Base-by-base conservation (phyloP, 192 early-diverging fungal species). In the Podila epigama region DNA sequence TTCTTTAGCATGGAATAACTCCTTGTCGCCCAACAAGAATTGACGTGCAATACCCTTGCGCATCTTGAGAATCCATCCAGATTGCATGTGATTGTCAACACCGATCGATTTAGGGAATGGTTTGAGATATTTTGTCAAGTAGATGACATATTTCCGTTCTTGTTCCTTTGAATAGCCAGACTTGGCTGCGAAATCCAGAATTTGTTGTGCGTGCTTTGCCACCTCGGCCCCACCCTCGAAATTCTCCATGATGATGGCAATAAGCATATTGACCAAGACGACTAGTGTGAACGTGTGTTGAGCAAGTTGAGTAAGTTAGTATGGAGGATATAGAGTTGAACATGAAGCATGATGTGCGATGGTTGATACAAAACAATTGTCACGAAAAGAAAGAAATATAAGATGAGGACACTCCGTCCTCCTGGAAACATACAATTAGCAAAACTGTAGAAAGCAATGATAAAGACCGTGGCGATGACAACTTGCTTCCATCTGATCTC, bases 241-340 rank as follows among this genome's bases (percentile, higher is more conserved):
- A 55, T 89, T 89, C 62, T 89, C 88, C 82, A 86, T 85, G 22
- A 89, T 69, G 40, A 89, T 82, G n/a, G 86, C 86, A 60, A 89
- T 88, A 27, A 89, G 79, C 88, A 89, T 89, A 55, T 88, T 89
- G 18, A 89, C 66, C 40, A 89, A 53, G 4, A 89, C 81, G 63
- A 89, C 87, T 88, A 60, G n/a, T n/a, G n/a, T n/a, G n/a, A n/a
- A n/a, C n/a, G n/a, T n/a, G n/a, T n/a, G n/a, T n/a, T n/a, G n/a
- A n/a, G n/a, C n/a, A n/a, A n/a, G n/a, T n/a, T n/a, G n/a, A n/a
- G n/a, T n/a, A n/a, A n/a, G n/a, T n/a, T n/a, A n/a, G n/a, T n/a
- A n/a, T n/a, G n/a, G n/a, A n/a, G n/a, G n/a, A n/a, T n/a, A n/a
- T n/a, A n/a, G n/a, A n/a, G n/a, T n/a, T n/a, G n/a, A n/a, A n/a